Conservation (phyloP, 2,329 filamentous ascomycete species). For the Sclerotiophoma versabilis region DNA sequence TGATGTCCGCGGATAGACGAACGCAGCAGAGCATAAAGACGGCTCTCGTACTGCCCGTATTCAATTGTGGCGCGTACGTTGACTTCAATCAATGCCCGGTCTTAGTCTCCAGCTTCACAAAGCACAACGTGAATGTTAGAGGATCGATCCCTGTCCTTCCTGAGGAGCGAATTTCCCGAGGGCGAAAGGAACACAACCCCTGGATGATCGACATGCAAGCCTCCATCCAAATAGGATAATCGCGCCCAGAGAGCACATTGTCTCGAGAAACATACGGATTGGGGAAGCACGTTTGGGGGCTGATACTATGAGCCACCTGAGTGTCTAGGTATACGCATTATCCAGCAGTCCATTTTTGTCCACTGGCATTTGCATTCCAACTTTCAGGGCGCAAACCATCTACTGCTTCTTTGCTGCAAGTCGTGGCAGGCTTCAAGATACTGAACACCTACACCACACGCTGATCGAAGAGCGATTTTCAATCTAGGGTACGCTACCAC, state of each 20-base stretch:
- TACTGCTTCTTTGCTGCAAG: no score
- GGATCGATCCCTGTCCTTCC: conserved; percentile 10
- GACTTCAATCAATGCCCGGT: background rate
- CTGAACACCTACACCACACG: background rate
- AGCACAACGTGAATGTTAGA: background rate
- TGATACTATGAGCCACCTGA: background rate
- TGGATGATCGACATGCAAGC: conserved; percentile 14
- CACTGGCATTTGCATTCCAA: background rate
- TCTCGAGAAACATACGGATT: background rate
- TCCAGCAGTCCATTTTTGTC: no score
- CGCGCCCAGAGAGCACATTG: conserved; percentile 3
- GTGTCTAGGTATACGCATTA: background rate
- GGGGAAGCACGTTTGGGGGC: background rate
- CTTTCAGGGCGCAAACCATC: no score
- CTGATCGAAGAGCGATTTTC: background rate
- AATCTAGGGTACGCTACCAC: background rate
- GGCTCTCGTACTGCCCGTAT: background rate
- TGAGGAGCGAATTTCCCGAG: conserved; percentile 6
- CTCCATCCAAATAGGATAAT: conserved; percentile 4
- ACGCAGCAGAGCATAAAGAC: conserved; percentile 4
- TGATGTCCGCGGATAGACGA: conserved; percentile 12
- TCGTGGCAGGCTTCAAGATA: no score
- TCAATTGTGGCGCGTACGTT: background rate
- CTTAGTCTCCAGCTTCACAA: background rate
- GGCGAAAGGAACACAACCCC: conserved; percentile 13